phyloP scores from a whole-genome alignment of 2,329 filamentous ascomycete genomes.

The Alternaria atra region DNA sequence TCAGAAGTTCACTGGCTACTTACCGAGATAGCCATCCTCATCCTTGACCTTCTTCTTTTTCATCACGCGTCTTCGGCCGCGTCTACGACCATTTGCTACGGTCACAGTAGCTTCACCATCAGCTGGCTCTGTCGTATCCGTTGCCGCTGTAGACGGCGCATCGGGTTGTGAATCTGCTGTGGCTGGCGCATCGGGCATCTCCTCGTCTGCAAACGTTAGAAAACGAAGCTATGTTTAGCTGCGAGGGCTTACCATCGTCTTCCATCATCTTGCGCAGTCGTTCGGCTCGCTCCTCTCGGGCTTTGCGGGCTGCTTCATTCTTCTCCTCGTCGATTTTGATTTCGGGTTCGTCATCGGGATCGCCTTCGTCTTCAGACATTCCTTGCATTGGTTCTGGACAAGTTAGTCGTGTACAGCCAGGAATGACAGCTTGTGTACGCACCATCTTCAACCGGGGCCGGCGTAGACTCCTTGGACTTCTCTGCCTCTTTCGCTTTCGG shows the following conservation, averaged over 20 bases:
- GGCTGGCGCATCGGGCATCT: constrained; percentile 64
- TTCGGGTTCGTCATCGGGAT: constrained; percentile 40
- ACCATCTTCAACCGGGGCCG: constrained; percentile 61
- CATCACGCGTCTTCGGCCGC: constrained; percentile 81
- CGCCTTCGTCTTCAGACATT: constrained; percentile 58
- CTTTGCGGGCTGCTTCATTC: constrained; percentile 50
- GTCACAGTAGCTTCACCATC: constrained; percentile 54
- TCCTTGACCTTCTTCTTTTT: constrained; percentile 89
- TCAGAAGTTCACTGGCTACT: constrained; percentile 36
- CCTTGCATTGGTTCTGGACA: constrained; percentile 60
- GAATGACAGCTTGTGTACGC: constrained; percentile 13
- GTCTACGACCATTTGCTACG: constrained; percentile 70
- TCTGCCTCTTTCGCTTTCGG: constrained; percentile 61
- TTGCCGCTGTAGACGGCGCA: constrained; percentile 28
- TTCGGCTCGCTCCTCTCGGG: constrained; percentile 70
- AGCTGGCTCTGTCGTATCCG: constrained; percentile 27
- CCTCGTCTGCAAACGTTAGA: constrained; percentile 57
- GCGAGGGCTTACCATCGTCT: constrained; percentile 60
- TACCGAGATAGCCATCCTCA: constrained; percentile 88
- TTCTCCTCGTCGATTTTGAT: constrained; percentile 45
- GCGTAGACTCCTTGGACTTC: constrained; percentile 54
- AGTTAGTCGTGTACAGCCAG: constrained; percentile 33
- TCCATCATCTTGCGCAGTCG: constrained; percentile 80
- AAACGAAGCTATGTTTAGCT: neutral
- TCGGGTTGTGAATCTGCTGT: constrained; percentile 53